A percentile compares a stretch with the other conserved stretches of the same genome.
Evolutionary conservation across 345 rosid species (phyloP).

Genomic region (Eucalyptus polybractea): DNA sequence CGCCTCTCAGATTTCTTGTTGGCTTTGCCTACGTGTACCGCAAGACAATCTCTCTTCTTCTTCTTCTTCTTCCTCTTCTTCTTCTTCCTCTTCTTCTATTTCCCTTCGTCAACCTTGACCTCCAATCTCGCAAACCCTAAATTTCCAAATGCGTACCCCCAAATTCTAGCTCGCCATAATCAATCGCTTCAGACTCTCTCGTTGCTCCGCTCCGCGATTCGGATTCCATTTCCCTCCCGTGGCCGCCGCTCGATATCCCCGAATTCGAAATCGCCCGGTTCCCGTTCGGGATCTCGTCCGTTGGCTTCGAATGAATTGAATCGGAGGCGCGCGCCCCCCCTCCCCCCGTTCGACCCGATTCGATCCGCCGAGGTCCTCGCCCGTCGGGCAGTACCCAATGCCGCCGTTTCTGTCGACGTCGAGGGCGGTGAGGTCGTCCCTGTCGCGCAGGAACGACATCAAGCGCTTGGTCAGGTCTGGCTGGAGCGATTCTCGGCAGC

Average conservation of each 20-base stretch:
- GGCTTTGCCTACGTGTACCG: background rate
- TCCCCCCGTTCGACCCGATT: background rate
- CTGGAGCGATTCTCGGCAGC: background rate
- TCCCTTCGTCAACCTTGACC: background rate
- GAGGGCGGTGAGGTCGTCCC: slow-evolving; percentile 26
- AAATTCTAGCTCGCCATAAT: background rate
- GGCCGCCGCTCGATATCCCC: background rate
- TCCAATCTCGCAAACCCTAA: background rate
- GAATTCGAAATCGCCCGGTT: background rate
- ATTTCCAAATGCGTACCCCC: background rate
- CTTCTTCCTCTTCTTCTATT: background rate
- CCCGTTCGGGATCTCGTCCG: background rate
- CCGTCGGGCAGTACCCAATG: slow-evolving; percentile 18
- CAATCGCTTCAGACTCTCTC: background rate
- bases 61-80: background rate
- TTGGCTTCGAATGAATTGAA: background rate
- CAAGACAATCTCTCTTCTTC: background rate
- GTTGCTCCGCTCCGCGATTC: background rate
- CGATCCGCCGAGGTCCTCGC: background rate
- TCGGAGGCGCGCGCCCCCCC: background rate
- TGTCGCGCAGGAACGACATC: slow-evolving; percentile 18
- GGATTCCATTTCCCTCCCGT: background rate
- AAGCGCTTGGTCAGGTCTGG: slow-evolving; percentile 7
- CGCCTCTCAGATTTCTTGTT: background rate
- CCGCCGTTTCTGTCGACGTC: slow-evolving; percentile 42